These are phyloP conservation scores for Chytriomyces sp. DNA, from an alignment of 192 early-diverging fungal genomes.

Conservation along the genomic window DNA sequence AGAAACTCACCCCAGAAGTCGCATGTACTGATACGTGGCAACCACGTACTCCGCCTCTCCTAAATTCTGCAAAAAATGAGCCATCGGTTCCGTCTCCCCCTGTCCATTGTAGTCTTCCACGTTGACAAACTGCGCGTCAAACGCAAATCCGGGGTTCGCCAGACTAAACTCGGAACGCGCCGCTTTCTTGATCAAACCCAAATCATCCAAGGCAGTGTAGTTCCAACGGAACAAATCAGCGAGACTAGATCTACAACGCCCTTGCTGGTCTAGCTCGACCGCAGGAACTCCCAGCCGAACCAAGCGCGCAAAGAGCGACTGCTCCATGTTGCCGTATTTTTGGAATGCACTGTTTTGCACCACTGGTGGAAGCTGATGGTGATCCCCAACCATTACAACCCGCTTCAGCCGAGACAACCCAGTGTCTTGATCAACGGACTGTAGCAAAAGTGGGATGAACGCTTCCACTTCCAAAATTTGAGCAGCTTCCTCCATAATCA, in stretches of 20 bases:
- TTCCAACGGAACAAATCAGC: slow-evolving; percentile 86
- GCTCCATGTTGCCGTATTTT: slow-evolving; percentile 90
- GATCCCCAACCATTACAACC: slow-evolving; percentile 95
- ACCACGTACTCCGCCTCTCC: slow-evolving; percentile 98
- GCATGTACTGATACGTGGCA: slow-evolving; percentile 95
- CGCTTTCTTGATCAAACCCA: neutral
- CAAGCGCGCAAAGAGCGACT: slow-evolving; percentile 89
- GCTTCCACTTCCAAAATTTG: slow-evolving; percentile 95
- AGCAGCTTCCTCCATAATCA: slow-evolving; percentile 97
- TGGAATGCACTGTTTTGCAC: slow-evolving; percentile 86
- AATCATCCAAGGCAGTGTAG: slow-evolving; percentile 56
- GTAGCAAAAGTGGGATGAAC: slow-evolving; percentile 88
- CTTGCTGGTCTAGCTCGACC: slow-evolving; percentile 84
- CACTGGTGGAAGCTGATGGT: slow-evolving; percentile 95
- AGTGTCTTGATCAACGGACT: slow-evolving; percentile 56
- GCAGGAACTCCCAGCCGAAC: slow-evolving; percentile 92
- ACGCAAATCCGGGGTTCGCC: slow-evolving; percentile 83
- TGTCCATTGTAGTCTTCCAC: slow-evolving; percentile 72
- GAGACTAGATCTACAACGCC: slow-evolving; percentile 78
- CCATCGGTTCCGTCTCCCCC: slow-evolving; percentile 86
- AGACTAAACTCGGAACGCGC: slow-evolving; percentile 51
- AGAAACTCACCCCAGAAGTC: slow-evolving; percentile 70
- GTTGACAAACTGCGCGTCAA: slow-evolving; percentile 89
- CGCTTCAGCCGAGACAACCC: slow-evolving; percentile 74
- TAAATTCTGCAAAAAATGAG: slow-evolving; percentile 92